Base-by-base conservation (phyloP, 495 filamentous ascomycete species). In the Penicillium silybi region DNA sequence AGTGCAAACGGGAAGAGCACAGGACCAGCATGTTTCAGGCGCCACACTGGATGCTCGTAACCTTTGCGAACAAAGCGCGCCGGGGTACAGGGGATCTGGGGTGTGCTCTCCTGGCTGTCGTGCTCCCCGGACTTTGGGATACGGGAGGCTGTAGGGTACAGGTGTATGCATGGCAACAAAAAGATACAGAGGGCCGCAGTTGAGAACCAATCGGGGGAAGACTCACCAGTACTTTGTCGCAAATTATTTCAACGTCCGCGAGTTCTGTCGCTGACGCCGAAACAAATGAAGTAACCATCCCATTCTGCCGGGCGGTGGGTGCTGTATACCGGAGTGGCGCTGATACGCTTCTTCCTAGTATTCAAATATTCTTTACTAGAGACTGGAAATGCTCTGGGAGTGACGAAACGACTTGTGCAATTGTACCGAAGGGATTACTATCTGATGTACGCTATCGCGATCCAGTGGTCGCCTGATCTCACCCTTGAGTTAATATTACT, bases 1-100 rank as follows among this genome's bases (percentile, higher is more conserved):
- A 44, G 42, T 61, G 66, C 66, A 68, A 62, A 61, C 56, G 66
- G 68, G 70, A 53, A 70, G 68, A 62, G 53, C 55, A 70, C 68
- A 71, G 61, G 48, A 44, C 54, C 56, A 63, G 57, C 41, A 34
- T 47, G 52, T 63, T 61, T 59, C 57, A 45, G 55, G 53, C 63
- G 65, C 66, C 66, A 66, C 65, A 52, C 50, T 52, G 54, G 60
- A 51, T 32, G 29, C 10, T 39, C 37, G 18, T 39, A 17, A 43
- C 47, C 45, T 56, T 52, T 56, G 56, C 59, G 60, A 56, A 59
- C 61, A 61, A 64, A 63, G 63, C 60, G 63, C 63, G 19, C 16
- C 42, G 20, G 29, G 54, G 59, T 52, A 48, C 60, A 61, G 52
- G 57, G 63, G 45, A 51, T 22, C 42, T 44, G 27, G 38, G 44